Base-by-base conservation (phyloP, 169 alveolate species). In the Babesia bovis region DNA sequence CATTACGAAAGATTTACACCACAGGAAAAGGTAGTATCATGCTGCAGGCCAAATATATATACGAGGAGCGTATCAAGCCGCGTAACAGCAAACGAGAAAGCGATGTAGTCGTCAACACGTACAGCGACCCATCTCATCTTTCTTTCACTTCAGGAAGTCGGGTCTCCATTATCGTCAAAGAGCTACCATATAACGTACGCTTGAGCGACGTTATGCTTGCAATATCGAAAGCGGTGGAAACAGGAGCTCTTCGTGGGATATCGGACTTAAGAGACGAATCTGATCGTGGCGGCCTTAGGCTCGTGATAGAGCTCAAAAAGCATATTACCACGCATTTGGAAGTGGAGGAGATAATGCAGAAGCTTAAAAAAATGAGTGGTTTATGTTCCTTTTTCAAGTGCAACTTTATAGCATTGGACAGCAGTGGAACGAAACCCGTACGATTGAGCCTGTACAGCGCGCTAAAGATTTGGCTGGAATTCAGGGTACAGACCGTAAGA, bases 11-110 rank as follows among this genome's bases (percentile, higher is more conserved):
- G 58, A 70, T 87, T 0, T 91, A 91, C 77, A 77, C 42, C n/a
- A 82, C 83, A 2, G 94, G 94, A 6, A 87, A 73, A 50, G 95
- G 95, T 12, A 84, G 85, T 35, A 47, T 90, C 35, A 63, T 56
- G 68, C 67, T 91, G 49, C 76, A 69, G 70, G 82, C 88, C 0
- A 70, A 51, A 50, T 81, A 49, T 26, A 5, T 41, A 32, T 81
- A 33, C 21, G 88, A 81, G 33, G 88, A 81, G 36, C 56, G 75
- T 12, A 36, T 57, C 25, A 69, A 45, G 41, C 61, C 69, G 19
- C 23, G 59, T 19, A 70, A 57, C 28, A 32, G 59, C 13, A 75
- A 75, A 42, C 35, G 66, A 13, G 52, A 19, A 26, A 70, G 69
- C 25, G 88, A 81, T 26, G 26, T 28, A 13, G 52, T 44, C 33